phyloP scores from a whole-genome alignment of 768 basidiomycete genomes.

The Lentinula guzmanii region DNA sequence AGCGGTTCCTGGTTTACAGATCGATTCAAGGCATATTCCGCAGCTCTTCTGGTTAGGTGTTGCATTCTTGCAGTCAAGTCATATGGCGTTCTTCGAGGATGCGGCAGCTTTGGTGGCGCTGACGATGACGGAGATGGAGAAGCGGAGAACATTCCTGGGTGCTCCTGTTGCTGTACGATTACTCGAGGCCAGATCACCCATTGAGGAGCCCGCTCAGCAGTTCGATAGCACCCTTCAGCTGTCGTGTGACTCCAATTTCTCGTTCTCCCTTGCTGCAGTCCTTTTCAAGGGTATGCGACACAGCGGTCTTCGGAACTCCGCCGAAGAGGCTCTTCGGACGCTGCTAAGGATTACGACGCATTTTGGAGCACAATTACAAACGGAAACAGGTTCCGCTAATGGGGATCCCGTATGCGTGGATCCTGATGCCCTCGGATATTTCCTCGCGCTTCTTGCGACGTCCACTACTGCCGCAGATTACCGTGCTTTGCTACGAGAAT shows the following conservation, averaged over 20 bases:
- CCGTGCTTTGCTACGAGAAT: slow-evolving; percentile 56
- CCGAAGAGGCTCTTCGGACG: slow-evolving; percentile 55
- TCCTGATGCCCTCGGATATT: slow-evolving; percentile 67
- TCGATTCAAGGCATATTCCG: slow-evolving; percentile 65
- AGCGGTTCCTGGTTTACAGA: slow-evolving; percentile 64
- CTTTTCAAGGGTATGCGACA: slow-evolving; percentile 86
- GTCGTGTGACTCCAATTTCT: slow-evolving; percentile 74
- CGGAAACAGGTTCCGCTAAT: slow-evolving; percentile 24
- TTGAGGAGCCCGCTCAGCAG: slow-evolving; percentile 66
- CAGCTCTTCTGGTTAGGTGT: slow-evolving; percentile 87
- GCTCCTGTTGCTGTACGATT: slow-evolving; percentile 49
- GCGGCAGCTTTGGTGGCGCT: slow-evolving; percentile 62
- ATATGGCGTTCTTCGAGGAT: slow-evolving; percentile 63
- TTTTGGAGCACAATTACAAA: slow-evolving; percentile 3
- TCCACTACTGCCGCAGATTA: slow-evolving; percentile 54
- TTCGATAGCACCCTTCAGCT: slow-evolving; percentile 69
- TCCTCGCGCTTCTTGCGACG: slow-evolving; percentile 70
- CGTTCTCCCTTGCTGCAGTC: slow-evolving; percentile 75
- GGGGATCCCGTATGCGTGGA: slow-evolving; percentile 33
- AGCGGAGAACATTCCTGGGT: slow-evolving; percentile 51
- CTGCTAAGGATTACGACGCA: slow-evolving; percentile 55
- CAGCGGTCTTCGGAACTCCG: slow-evolving; percentile 53
- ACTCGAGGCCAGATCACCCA: slow-evolving; percentile 53
- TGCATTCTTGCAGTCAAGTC: slow-evolving; percentile 73
- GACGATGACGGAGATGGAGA: slow-evolving; percentile 59